These are phyloP conservation scores for Apiospora phragmitis DNA, from an alignment of 2,329 filamentous ascomycete species.

Conservation along the genomic window DNA sequence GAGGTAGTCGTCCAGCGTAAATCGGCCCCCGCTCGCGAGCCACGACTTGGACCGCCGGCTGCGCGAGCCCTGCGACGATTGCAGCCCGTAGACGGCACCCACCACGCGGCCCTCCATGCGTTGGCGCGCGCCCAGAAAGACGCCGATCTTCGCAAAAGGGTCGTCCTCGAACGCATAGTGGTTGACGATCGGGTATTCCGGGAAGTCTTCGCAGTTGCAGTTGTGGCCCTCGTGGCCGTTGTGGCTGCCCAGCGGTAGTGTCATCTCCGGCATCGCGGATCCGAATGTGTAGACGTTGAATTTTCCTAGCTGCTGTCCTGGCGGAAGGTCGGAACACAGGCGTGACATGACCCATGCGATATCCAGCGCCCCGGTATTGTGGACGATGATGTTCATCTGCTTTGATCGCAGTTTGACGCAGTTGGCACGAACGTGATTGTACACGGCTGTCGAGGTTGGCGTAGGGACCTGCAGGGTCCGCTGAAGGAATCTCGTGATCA, in stretches of 20 bases:
- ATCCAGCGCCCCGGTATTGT: conserved; percentile 40
- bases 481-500: conserved; percentile 38
- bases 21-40: conserved; percentile 19
- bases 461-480: conserved; percentile 33
- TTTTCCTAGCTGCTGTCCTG: conserved; percentile 33
- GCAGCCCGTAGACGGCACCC: conserved; percentile 40
- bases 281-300: conserved; percentile 48
- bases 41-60: conserved; percentile 16
- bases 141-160: conserved; percentile 39
- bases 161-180: conserved; percentile 30
- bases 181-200: conserved; percentile 19
- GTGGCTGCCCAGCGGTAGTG: conserved; percentile 30
- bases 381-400: conserved; percentile 40
- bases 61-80: conserved; percentile 13
- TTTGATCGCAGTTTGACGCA: conserved; percentile 33
- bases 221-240: conserved; percentile 10
- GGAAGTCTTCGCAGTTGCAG: conserved; percentile 12
- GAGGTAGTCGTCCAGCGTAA: conserved; percentile 37
- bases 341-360: conserved; percentile 36
- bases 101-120: conserved; percentile 39
- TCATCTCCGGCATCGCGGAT: conserved; percentile 38
- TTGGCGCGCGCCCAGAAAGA: conserved; percentile 36
- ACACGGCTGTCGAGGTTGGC: conserved; percentile 31
- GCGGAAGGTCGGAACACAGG: conserved; percentile 39
- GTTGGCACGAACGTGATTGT: conserved; percentile 36